Evolutionary conservation across 495 filamentous ascomycete species (phyloP).

Genomic region (Xylaria telfairii): DNA sequence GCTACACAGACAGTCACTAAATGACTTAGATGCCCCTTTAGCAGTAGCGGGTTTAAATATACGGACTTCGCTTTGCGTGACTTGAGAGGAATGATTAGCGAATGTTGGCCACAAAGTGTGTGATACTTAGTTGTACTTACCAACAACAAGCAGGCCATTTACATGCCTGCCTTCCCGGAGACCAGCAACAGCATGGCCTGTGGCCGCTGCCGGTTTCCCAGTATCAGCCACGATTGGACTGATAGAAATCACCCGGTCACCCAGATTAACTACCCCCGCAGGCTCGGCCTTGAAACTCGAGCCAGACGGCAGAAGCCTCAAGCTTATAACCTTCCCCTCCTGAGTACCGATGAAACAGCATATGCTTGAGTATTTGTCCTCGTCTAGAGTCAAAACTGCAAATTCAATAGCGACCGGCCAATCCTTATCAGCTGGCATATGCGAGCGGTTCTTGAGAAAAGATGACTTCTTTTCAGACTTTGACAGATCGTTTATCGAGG

Average conservation of each 20-base stretch:
- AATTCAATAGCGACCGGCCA: constrained; percentile 85
- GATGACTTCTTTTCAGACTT: constrained; percentile 74
- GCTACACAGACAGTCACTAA: constrained; percentile 82
- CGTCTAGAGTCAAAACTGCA: constrained; percentile 90
- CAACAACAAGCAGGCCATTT: constrained; percentile 69
- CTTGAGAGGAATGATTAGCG: constrained; percentile 39
- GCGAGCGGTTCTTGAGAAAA: constrained; percentile 57
- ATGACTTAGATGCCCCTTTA: constrained; percentile 88
- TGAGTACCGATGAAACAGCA: constrained; percentile 91
- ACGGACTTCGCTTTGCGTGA: constrained; percentile 75
- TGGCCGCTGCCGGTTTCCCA: constrained; percentile 76
- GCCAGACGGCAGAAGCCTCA: constrained; percentile 81
- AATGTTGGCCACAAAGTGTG: neutral
- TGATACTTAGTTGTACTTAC: constrained; percentile 38
- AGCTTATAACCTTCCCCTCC: constrained; percentile 79
- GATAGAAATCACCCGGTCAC: constrained; percentile 76
- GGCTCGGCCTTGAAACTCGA: constrained; percentile 77
- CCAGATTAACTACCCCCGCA: constrained; percentile 68
- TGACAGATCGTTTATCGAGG: constrained; percentile 67
- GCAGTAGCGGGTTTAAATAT: constrained; percentile 84
- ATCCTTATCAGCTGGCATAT: constrained; percentile 60
- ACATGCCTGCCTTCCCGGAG: constrained; percentile 73
- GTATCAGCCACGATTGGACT: constrained; percentile 78
- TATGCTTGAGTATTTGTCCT: constrained; percentile 93
- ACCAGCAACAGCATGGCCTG: constrained; percentile 70